A percentile compares a stretch with the other conserved stretches of the same genome.
phyloP scores from a whole-genome alignment of 768 basidiomycete genomes.

The Podaxis sp. region DNA sequence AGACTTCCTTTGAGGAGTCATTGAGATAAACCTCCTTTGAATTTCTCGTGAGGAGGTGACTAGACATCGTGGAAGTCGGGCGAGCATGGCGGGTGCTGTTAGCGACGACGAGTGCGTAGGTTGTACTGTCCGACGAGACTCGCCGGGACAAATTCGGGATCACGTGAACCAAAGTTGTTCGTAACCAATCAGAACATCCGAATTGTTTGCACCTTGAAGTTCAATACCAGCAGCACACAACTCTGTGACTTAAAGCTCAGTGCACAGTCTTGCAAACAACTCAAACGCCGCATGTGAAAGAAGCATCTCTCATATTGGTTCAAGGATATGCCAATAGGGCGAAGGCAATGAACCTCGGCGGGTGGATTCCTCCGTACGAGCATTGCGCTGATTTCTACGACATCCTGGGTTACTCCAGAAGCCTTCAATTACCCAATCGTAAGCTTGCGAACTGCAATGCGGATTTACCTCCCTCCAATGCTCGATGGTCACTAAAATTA shows the following conservation, averaged over 20 bases:
- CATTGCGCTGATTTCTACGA: too few relatives aligned
- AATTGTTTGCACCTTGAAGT: not conserved
- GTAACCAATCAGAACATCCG: constrained; percentile 3
- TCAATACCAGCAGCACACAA: not conserved
- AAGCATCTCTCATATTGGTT: too few relatives aligned
- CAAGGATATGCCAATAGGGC: too few relatives aligned
- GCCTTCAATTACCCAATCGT: too few relatives aligned
- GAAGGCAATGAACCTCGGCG: too few relatives aligned
- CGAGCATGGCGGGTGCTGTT: constrained; percentile 27
- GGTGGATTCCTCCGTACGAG: too few relatives aligned
- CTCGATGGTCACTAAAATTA: too few relatives aligned
- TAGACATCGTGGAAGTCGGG: constrained; percentile 33
- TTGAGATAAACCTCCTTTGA: constrained; percentile 39
- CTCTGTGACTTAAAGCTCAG: not conserved
- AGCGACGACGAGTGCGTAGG: constrained; percentile 16
- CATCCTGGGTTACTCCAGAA: too few relatives aligned
- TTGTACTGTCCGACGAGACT: constrained; percentile 19
- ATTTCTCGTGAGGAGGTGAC: constrained; percentile 21
- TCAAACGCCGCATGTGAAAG: too few relatives aligned
- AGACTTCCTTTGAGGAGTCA: constrained; percentile 52
- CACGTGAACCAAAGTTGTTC: constrained; percentile 10
- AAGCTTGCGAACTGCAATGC: too few relatives aligned
- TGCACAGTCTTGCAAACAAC: not conserved
- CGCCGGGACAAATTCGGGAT: constrained; percentile 17
- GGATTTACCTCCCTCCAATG: too few relatives aligned